These are phyloP conservation scores for Psilocybe cyanescens DNA, from an alignment of 768 basidiomycete genomes.

Conservation along the genomic window DNA sequence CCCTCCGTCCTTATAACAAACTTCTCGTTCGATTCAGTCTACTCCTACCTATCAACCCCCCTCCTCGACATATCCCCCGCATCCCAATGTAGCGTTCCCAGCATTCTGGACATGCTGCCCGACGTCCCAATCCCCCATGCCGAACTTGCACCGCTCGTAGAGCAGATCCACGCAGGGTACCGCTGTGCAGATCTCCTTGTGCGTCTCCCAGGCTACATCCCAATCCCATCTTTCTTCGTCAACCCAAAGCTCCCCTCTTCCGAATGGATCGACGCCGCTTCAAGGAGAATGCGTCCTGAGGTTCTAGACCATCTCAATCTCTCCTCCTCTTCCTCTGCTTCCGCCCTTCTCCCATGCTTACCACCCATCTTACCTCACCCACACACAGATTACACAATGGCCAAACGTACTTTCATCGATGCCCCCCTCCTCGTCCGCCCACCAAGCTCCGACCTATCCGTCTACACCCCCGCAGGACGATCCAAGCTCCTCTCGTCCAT, in stretches of 20 bases:
- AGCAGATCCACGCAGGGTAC: constrained; percentile 68
- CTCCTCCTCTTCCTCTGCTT: background rate
- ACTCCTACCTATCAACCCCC: constrained; percentile 70
- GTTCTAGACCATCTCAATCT: constrained; percentile 46
- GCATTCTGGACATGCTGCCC: constrained; percentile 11
- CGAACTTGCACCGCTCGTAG: constrained; percentile 61
- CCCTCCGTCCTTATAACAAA: constrained; percentile 79
- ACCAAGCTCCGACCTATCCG: constrained; percentile 37
- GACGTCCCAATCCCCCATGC: constrained; percentile 59
- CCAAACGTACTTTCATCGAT: constrained; percentile 30
- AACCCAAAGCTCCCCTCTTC: constrained; percentile 61
- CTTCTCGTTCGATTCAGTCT: constrained; percentile 86
- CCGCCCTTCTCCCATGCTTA: background rate
- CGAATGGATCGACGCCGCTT: constrained; percentile 59
- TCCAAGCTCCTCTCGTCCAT: constrained; percentile 54
- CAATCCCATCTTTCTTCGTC: constrained; percentile 71
- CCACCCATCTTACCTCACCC: background rate
- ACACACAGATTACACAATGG: background rate
- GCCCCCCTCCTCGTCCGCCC: constrained; percentile 77
- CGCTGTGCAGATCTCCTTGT: constrained; percentile 72
- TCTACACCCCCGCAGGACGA: constrained; percentile 61
- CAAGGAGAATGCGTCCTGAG: constrained; percentile 48
- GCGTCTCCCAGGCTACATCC: constrained; percentile 73
- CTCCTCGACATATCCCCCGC: constrained; percentile 43
- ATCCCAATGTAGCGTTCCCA: constrained; percentile 5